These are phyloP conservation scores for Sarcodon sp. DNA, from an alignment of 768 basidiomycete species.

Conservation along the genomic window DNA sequence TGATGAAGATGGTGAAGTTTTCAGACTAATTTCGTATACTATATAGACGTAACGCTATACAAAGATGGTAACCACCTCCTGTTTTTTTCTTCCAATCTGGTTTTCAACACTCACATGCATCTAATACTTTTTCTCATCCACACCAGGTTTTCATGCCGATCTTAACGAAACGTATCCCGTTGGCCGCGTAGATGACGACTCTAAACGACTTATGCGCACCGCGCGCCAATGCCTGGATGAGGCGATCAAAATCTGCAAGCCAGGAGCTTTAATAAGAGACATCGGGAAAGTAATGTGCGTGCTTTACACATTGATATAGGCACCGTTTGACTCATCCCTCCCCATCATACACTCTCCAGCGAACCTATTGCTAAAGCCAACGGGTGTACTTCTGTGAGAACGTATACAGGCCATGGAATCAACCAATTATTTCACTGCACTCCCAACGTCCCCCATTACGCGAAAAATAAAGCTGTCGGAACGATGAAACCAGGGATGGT, in stretches of 20 bases:
- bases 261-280: slow-evolving; percentile 82
- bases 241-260: slow-evolving; percentile 88
- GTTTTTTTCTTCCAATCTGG: neutral
- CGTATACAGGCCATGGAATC: slow-evolving; percentile 87
- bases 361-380: slow-evolving; percentile 78
- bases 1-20: neutral
- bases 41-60: slow-evolving; percentile 65
- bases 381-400: slow-evolving; percentile 83
- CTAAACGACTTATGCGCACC: slow-evolving; percentile 68
- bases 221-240: slow-evolving; percentile 78
- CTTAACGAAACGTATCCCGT: slow-evolving; percentile 91
- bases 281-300: slow-evolving; percentile 78
- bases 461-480: slow-evolving; percentile 86
- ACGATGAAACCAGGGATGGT: slow-evolving; percentile 94
- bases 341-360: slow-evolving; percentile 19
- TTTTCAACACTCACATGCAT: neutral
- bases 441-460: slow-evolving; percentile 91
- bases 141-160: slow-evolving; percentile 79
- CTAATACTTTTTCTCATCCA: neutral
- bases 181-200: slow-evolving; percentile 73
- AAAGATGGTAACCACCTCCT: slow-evolving; percentile 42
- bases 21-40: neutral
- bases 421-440: slow-evolving; percentile 75
- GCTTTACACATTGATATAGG: neutral
- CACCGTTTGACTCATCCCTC: neutral